Evolutionary conservation across 2,329 filamentous ascomycete species (phyloP), one percentile per base, ranked within the genome.

Genomic region (Pseudomassariella vexata): DNA sequence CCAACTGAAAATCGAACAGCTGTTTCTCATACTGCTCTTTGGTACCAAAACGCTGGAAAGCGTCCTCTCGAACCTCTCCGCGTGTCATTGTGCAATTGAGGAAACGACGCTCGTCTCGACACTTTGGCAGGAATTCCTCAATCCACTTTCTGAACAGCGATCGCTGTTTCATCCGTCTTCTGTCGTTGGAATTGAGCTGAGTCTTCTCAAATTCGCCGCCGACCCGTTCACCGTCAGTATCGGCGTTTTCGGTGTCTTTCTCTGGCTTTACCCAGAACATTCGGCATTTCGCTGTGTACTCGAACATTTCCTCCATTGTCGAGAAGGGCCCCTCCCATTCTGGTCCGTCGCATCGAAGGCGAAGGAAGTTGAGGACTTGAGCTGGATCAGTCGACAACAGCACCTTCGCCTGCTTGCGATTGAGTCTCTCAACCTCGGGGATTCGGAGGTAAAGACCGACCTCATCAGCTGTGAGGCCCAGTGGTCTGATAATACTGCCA

Each of bases 381-480:
- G 41, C 41, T 0, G 82, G 76, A 9, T 82, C 65, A 1, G 55
- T 55, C 0, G 78, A 79, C 1, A 90, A 63, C 10, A 75, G 64
- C 1, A 90, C 47, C 36, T 71, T 71, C 28, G 76, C 61, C 36
- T 65, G 65, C 37, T 73, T 75, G 38, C 63, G 66, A 49, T 85
- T 63, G 3, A 62, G 41, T 0, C 51, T 39, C 46, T 89, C 84
- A 20, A 88, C 76, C 49, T 86, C 79, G 4, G 71, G 66, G 11
- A 89, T 68, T 1, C 82, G 73, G 0, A 90, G 45, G 50, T 70
- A 76, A 2, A 92, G 55, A 2, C 76, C 82, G 9, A 51, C 54
- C 30, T 85, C 73, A 42, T 78, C 80, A 16, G 76, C 60, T 0
- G 75, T 82, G 6, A 92, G 68, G 2, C 84, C 84, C 21, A 76